Evolutionary conservation across 768 basidiomycete species (phyloP).

Genomic region (Crassisporium funariophilum): DNA sequence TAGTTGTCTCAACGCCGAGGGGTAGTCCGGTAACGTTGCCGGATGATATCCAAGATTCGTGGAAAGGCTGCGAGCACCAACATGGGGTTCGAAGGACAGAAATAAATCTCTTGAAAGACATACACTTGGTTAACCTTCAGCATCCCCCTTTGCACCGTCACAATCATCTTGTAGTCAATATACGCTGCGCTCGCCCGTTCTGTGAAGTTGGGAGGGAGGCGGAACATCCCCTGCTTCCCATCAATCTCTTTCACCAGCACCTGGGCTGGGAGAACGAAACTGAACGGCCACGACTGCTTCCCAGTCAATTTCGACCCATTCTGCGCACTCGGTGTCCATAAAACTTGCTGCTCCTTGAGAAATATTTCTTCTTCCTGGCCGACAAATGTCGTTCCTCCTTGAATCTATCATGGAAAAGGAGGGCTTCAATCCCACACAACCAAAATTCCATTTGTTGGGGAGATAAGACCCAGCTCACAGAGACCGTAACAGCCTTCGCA

Average conservation of each 20-base stretch:
- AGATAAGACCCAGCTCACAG: conserved; percentile 34
- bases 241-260: conserved; percentile 36
- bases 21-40: conserved; percentile 31
- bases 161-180: not conserved
- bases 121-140: not conserved
- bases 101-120: no score
- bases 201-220: conserved; percentile 54
- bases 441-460: not conserved
- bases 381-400: conserved; percentile 51
- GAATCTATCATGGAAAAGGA: conserved; percentile 33
- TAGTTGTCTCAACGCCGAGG: conserved; percentile 35
- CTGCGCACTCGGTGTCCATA: conserved; percentile 40
- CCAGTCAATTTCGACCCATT: conserved; percentile 43
- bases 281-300: conserved; percentile 50
- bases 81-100: not conserved
- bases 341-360: conserved; percentile 39
- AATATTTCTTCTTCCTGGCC: conserved; percentile 57
- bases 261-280: conserved; percentile 46
- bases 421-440: not conserved
- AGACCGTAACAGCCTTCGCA: conserved; percentile 48
- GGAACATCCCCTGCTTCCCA: conserved; percentile 36
- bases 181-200: not conserved
- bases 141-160: not conserved
- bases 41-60: conserved; percentile 17
- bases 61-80: not conserved